Base-by-base conservation (phyloP, 768 basidiomycete species). In the Suillus subaureus region DNA sequence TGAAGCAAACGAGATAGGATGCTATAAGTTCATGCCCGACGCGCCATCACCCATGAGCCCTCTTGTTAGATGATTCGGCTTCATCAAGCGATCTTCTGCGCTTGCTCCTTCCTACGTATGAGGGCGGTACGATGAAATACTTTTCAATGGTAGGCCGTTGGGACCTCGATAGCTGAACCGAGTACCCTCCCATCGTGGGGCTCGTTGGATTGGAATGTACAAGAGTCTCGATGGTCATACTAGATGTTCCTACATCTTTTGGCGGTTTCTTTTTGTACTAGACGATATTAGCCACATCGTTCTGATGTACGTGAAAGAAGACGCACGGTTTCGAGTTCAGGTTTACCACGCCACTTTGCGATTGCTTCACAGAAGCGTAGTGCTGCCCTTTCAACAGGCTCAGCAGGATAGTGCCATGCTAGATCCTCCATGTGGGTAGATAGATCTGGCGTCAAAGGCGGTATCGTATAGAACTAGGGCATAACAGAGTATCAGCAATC, bases 281-380 rank as follows among this genome's bases (percentile, higher is more conserved):
- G 52, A 70, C 42, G 54, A 67, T 73, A 75, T 71, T 66, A 73
- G 68, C 71, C 71, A 72, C 68, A 72, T 66, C 54, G 70, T 69
- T 39, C 61, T 66, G 40, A 67, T 62, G 61, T 35, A 26, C 60
- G 18, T 13, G 26, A 26, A 42, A 60, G 63, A 47, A 61, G 62
- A 49, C 77, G 63, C 68, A 92, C 91, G 4, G 88, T 90, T 77
- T 92, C 90, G 9, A 95, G 83, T 70, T 94, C 93, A 43, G 93
- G 93, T 72, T 90, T 91, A 3, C 93, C 93, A 69, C 92, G 80
- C 93, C 93, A 95, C 61, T 84, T 85, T 1, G 90, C 87, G 52
- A 94, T 83, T 42, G 91, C 91, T 72, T 95, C 93, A 71, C 89
- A 93, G 71, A 92, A 95, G 60, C 91, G 81, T 6, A 93, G 81